These are phyloP conservation scores for Aspergillus bridgeri DNA, from an alignment of 495 filamentous ascomycete genomes.

Conservation along the genomic window DNA sequence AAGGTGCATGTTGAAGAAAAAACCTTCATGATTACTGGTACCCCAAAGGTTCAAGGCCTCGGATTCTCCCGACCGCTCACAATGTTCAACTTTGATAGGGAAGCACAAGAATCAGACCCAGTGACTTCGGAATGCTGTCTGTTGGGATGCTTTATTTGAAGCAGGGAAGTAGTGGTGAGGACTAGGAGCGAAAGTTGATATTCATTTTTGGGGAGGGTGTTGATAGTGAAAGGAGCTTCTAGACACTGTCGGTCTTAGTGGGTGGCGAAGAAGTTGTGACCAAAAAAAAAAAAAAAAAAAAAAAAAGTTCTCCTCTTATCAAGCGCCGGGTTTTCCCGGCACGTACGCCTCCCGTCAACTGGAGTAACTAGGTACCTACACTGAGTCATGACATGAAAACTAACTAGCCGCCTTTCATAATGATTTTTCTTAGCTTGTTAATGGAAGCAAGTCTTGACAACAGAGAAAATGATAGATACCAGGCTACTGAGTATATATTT, in stretches of 20 bases:
- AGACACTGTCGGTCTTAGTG: neutral
- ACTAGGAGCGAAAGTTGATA: neutral
- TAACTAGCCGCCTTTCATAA: too few species aligned
- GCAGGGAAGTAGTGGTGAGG: neutral
- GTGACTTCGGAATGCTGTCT: neutral
- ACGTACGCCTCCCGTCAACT: too few species aligned
- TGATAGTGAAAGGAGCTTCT: neutral
- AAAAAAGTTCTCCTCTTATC: constrained; percentile 5
- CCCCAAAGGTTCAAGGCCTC: neutral
- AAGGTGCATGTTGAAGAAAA: constrained; percentile 86
- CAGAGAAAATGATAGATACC: too few species aligned
- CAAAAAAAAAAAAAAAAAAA: neutral
- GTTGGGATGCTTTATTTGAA: neutral
- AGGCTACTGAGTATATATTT: too few species aligned
- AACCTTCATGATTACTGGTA: constrained; percentile 72
- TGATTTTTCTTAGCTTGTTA: too few species aligned
- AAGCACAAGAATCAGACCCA: neutral
- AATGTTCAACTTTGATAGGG: neutral
- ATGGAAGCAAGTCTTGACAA: too few species aligned
- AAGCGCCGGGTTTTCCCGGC: constrained; percentile 22
- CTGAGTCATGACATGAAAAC: neutral
- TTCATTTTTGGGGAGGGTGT: neutral
- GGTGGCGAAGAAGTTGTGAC: neutral
- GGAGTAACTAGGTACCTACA: too few species aligned
- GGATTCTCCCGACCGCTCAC: neutral